Percentiles rank a stretch among this genome's conserved stretches.
These are phyloP conservation scores for Aphanomyces euteiches DNA, from an alignment of 352 stramenopile species.

Conservation along the genomic window DNA sequence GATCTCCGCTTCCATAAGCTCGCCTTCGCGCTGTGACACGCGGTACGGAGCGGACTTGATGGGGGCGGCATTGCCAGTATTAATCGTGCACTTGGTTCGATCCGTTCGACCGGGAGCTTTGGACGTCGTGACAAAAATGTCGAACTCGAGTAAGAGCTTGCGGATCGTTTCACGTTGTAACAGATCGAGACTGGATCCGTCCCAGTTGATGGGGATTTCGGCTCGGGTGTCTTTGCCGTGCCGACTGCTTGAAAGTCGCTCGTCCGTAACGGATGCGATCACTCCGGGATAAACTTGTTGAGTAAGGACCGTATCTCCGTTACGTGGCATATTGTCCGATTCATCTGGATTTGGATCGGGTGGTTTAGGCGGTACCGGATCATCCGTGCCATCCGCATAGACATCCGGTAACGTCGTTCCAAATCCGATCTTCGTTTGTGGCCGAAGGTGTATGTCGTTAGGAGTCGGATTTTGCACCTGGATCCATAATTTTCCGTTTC, in stretches of 20 bases:
- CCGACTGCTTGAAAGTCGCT: too few species aligned
- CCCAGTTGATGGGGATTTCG: slow-evolving; percentile 1
- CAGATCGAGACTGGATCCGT: not conserved
- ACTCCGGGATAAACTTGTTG: not conserved
- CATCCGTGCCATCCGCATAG: too few species aligned
- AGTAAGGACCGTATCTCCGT: not conserved
- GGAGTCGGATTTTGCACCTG: not conserved
- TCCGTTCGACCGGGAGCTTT: not conserved
- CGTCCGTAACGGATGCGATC: not conserved
- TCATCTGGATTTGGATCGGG: too few species aligned
- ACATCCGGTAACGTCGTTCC: too few species aligned
- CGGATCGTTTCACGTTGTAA: not conserved
- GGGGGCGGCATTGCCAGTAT: not conserved
- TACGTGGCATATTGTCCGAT: too few species aligned
- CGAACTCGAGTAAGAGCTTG: not conserved
- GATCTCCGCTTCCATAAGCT: slow-evolving; percentile 5
- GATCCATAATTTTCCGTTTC: not conserved
- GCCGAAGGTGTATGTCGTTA: not conserved
- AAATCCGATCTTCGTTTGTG: too few species aligned
- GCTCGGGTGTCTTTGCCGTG: too few species aligned
- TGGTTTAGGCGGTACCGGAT: too few species aligned
- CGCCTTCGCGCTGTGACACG: not conserved
- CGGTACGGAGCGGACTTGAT: slow-evolving; percentile 1
- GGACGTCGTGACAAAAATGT: slow-evolving; percentile 1
- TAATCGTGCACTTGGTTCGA: not conserved